Evolutionary conservation across 495 filamentous ascomycete species (phyloP), one percentile per base, ranked within the genome.

Genomic region (Aspergillus biplanus): DNA sequence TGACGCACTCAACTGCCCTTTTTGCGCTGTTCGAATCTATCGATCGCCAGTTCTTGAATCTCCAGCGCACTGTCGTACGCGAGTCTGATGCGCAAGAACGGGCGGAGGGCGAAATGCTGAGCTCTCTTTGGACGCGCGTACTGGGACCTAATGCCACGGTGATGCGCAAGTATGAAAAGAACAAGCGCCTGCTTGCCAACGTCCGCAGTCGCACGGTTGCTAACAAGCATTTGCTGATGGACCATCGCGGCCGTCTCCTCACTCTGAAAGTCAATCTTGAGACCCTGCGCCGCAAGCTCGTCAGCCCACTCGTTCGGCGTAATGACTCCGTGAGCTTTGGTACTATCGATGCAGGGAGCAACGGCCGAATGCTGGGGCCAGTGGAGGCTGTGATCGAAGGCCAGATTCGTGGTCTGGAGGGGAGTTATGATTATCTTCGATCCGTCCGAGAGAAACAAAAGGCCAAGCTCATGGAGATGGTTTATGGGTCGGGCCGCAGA

Each of bases 161-260:
- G 42, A 82, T 97, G 1, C 86, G 85, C 73, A 97, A 97, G 74
- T 97, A 90, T 75, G 92, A 97, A 70, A 89, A 90, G 74, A 97
- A 97, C 77, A 87, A 88, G 57, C 78, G 84, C 39, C 79, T 90
- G 3, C 87, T 97, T 33, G 82, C 81, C 32, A 90, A 87, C 63
- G 89, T 97, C 50, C 87, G 92, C 58, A 84, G 87, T 33, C 90
- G 88, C 67, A 97, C 93, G 11, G 87, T 94, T 12, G 82, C 84
- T n/a, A 96, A 96, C 75, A 96, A 96, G 68, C 86, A 86, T 42
- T 83, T 94, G 9, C 80, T 97, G 2, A 85, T 92, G 33, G 90
- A 93, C 56, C 92, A 97, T 68, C 93, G 94, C 67, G 84, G 87
- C 31, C 89, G 90, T 48, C 82, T 97, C 7, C 75, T 91, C 7